Percentiles rank a stretch among this genome's conserved stretches.
Conservation (phyloP, 805 yeast genomes). For the Starmerella stigmatis region DNA sequence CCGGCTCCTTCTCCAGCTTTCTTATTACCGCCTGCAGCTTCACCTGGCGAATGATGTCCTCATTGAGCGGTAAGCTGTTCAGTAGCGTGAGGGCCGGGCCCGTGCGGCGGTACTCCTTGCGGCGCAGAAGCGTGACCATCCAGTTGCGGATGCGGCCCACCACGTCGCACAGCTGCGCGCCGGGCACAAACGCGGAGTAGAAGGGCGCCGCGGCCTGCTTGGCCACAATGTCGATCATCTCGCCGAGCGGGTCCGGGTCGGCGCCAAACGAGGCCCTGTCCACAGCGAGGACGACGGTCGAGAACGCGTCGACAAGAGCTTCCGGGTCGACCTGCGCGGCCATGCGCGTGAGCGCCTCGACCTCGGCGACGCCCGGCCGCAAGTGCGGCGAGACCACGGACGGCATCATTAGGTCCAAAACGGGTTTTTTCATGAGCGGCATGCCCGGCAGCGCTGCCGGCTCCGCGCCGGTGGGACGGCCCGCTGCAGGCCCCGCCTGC, state of each 20-base stretch:
- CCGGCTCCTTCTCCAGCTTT: constrained; percentile 1
- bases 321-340: background rate
- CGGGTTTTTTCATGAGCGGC: background rate
- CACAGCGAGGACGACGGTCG: constrained; percentile 9
- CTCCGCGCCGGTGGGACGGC: background rate
- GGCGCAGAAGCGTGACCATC: constrained; percentile 17
- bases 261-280: constrained; percentile 14
- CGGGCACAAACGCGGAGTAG: background rate
- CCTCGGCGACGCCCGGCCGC: constrained; percentile 1
- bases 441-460: background rate
- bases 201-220: constrained; percentile 8
- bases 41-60: constrained; percentile 9
- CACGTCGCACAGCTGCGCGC: background rate
- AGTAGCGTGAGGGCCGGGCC: constrained; percentile 15
- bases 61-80: constrained; percentile 8
- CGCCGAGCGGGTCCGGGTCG: constrained; percentile 19
- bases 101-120: constrained; percentile 4
- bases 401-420: constrained; percentile 2
- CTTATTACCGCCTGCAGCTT: constrained; percentile 4
- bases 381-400: background rate
- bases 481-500: constrained; percentile 1
- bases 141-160: constrained; percentile 22
- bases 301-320: constrained; percentile 5
- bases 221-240: constrained; percentile 8
- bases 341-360: background rate